Percentiles rank a stretch among this genome's conserved stretches.
phyloP scores from a whole-genome alignment of 108 stramenopile species.

The Cyclotella atomus region DNA sequence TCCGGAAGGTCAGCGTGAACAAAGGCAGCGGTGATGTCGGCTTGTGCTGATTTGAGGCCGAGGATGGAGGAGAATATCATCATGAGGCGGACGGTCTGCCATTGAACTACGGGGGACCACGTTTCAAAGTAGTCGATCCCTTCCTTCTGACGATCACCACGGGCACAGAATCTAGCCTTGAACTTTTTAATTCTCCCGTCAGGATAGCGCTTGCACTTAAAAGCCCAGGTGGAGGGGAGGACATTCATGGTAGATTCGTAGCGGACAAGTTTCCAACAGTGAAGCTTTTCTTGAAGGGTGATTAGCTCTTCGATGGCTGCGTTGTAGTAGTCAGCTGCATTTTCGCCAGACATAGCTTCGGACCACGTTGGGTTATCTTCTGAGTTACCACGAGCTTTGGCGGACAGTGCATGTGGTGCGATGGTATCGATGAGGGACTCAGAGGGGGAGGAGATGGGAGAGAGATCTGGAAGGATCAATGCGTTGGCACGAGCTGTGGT shows the following conservation, averaged over 20 bases:
- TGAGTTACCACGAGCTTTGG: not conserved
- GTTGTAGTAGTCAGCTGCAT: constrained; percentile 1
- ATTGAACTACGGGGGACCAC: constrained; percentile 19
- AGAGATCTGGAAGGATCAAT: not conserved
- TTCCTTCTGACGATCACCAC: constrained; percentile 44
- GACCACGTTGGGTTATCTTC: not conserved
- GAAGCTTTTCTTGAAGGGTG: too few relatives aligned
- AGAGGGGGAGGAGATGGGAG: not conserved
- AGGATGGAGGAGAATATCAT: constrained; percentile 19
- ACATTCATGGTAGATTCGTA: too few relatives aligned
- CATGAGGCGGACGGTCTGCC: constrained; percentile 45
- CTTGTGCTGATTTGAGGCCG: not conserved
- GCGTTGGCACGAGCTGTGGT: not conserved
- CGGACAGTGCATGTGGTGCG: not conserved
- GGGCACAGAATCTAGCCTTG: constrained; percentile 56
- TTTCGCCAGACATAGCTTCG: not conserved
- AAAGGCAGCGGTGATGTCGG: constrained; percentile 40
- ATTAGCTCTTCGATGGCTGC: constrained; percentile 9
- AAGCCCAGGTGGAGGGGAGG: too few relatives aligned
- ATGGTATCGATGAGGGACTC: not conserved
- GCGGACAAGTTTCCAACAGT: too few relatives aligned
- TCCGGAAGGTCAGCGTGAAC: constrained; percentile 44
- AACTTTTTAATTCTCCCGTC: constrained; percentile 50
- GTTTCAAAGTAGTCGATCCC: constrained; percentile 36
- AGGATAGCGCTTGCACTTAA: constrained; percentile 55